A percentile compares a stretch with the other conserved stretches of the same genome.
Conservation (phyloP, 495 filamentous ascomycete genomes). For the Oidiodendron maius region DNA sequence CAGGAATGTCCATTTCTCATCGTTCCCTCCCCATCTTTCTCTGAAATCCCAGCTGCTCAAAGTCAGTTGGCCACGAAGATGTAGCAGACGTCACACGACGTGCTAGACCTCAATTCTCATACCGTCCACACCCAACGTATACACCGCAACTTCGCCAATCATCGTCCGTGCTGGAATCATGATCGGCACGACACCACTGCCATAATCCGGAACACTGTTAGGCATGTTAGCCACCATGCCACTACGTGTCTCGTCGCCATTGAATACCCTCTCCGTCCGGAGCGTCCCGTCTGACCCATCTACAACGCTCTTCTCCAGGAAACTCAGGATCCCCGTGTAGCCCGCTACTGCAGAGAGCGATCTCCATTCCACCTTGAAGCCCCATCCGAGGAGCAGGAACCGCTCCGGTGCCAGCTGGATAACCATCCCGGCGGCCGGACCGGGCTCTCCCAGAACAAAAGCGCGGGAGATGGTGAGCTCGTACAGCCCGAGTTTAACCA, state of each 20-base stretch:
- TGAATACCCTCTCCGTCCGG: constrained; percentile 30
- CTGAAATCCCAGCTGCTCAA: too few relatives aligned
- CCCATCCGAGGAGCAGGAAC: constrained; percentile 43
- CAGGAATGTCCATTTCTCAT: too few relatives aligned
- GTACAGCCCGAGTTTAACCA: constrained; percentile 15
- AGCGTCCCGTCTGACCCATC: constrained; percentile 32
- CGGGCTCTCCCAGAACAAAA: constrained; percentile 43
- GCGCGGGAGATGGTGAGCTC: constrained; percentile 34
- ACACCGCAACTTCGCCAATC: constrained; percentile 29
- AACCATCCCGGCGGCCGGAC: constrained; percentile 37
- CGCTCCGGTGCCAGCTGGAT: constrained; percentile 31
- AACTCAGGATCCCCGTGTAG: constrained; percentile 39
- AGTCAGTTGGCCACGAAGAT: too few relatives aligned
- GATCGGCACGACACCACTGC: constrained; percentile 42
- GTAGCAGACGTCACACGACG: too few relatives aligned
- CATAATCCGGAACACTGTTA: constrained; percentile 43
- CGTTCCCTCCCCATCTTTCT: too few relatives aligned
- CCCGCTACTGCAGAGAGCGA: constrained; percentile 22
- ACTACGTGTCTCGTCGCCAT: constrained; percentile 46
- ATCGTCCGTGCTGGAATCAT: constrained; percentile 41
- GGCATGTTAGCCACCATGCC: constrained; percentile 42
- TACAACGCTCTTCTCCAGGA: constrained; percentile 35
- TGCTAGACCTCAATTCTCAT: too few relatives aligned
- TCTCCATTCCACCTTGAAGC: constrained; percentile 36
- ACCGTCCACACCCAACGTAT: constrained; percentile 1